Percentiles rank a stretch among this genome's conserved stretches.
Evolutionary conservation across 2,329 filamentous ascomycete species (phyloP).

Genomic region (Ophiostoma sp.): DNA sequence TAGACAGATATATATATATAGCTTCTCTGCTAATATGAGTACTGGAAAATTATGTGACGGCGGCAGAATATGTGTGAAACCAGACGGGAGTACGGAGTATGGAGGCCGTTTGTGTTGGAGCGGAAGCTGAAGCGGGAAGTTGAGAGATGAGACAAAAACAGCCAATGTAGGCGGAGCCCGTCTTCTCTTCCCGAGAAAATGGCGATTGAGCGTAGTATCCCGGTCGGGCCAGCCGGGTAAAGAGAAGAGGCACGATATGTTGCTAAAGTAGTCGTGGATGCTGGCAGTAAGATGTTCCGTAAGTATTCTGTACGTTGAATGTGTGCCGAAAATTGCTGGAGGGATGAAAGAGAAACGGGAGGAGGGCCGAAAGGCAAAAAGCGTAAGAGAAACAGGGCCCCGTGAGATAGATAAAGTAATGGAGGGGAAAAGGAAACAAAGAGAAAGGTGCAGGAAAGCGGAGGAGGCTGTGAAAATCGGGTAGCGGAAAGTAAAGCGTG

Average conservation of each 20-base stretch:
- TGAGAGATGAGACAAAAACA: background rate
- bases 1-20: background rate
- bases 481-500: background rate
- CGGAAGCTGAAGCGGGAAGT: background rate
- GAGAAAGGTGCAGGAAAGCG: background rate
- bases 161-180: background rate
- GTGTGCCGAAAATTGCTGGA: background rate
- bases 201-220: conserved; percentile 10
- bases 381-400: background rate
- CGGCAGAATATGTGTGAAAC: background rate
- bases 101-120: background rate
- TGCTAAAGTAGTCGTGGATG: background rate
- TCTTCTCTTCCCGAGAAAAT: background rate
- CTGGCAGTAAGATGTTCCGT: background rate
- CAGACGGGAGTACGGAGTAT: background rate
- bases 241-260: background rate
- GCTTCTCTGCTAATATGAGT: background rate
- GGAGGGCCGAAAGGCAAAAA: background rate
- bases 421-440: background rate
- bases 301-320: background rate
- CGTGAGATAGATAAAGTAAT: background rate
- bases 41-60: background rate
- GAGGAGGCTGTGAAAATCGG: background rate
- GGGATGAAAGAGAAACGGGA: background rate
- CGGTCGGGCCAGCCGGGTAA: conserved; percentile 19